These are phyloP conservation scores for Leccinum subtestaceum DNA, from an alignment of 768 basidiomycete species.

Conservation along the genomic window DNA sequence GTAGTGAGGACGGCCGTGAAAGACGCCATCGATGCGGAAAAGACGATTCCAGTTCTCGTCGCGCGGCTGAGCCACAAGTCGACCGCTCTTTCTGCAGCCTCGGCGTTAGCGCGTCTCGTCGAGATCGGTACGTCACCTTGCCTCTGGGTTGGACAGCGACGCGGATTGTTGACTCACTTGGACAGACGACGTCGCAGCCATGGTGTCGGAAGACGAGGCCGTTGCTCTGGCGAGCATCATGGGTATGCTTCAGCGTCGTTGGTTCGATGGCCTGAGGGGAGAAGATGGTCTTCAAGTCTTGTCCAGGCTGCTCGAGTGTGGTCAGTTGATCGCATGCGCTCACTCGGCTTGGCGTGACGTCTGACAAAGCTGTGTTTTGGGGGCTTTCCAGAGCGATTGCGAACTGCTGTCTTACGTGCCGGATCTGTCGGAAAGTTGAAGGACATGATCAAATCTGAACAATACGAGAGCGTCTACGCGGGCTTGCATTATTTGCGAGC, in stretches of 20 bases:
- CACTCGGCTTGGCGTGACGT: no score
- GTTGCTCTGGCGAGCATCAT: slow-evolving; percentile 12
- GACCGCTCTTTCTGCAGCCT: slow-evolving; percentile 21
- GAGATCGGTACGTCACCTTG: slow-evolving; percentile 17
- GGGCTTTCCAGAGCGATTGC: slow-evolving; percentile 14
- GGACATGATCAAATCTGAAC: slow-evolving; percentile 14
- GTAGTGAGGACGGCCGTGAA: slow-evolving; percentile 9
- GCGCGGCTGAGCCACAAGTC: slow-evolving; percentile 14
- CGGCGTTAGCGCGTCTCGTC: slow-evolving; percentile 14
- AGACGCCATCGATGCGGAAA: slow-evolving; percentile 12
- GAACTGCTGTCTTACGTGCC: slow-evolving; percentile 13
- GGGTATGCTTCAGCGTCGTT: slow-evolving; percentile 23
- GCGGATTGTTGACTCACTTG: not conserved
- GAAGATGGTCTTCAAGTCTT: slow-evolving; percentile 27
- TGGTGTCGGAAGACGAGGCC: slow-evolving; percentile 4
- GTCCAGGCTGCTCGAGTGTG: slow-evolving; percentile 16
- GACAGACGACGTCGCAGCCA: slow-evolving; percentile 18
- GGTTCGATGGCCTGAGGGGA: slow-evolving; percentile 28
- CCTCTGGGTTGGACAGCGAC: not conserved
- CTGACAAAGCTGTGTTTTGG: not conserved
- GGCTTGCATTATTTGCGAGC: slow-evolving; percentile 25
- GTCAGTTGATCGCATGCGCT: slow-evolving; percentile 9
- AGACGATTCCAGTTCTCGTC: slow-evolving; percentile 18
- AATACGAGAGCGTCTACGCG: slow-evolving; percentile 11
- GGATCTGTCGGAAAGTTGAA: slow-evolving; percentile 13